Percentiles rank a stretch among this genome's conserved stretches.
phyloP scores from a whole-genome alignment of 164 flowering plant species.

The Magnolia changhungtana region DNA sequence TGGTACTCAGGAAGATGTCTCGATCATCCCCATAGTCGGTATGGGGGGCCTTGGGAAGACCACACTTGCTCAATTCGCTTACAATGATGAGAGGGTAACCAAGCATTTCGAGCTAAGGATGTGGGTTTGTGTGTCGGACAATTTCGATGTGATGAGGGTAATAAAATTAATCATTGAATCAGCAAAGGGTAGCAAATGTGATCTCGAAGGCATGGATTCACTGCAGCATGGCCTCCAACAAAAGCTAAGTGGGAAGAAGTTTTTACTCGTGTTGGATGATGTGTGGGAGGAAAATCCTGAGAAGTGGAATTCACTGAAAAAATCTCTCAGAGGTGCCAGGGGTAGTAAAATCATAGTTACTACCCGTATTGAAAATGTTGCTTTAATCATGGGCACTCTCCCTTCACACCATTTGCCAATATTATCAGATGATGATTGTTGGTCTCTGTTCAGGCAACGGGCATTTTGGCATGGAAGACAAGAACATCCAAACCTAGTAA shows the following conservation, averaged over 20 bases:
- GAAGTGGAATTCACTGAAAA: not conserved
- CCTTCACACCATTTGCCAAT: not conserved
- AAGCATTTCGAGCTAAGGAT: not conserved
- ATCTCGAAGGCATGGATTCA: not conserved
- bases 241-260: slow-evolving; percentile 4
- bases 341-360: slow-evolving; percentile 17
- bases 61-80: slow-evolving; percentile 8
- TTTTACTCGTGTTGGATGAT: slow-evolving; percentile 13
- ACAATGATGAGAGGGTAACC: not conserved
- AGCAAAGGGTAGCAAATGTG: not conserved
- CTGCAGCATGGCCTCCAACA: not conserved
- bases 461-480: not conserved
- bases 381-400: slow-evolving; percentile 6
- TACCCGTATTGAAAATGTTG: slow-evolving; percentile 4
- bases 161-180: not conserved
- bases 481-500: not conserved
- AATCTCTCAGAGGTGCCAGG: not conserved
- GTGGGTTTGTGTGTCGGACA: slow-evolving; percentile 1
- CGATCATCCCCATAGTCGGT: not conserved
- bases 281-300: slow-evolving; percentile 8
- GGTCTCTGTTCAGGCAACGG: slow-evolving; percentile 1
- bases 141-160: not conserved
- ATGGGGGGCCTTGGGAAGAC: slow-evolving; percentile 7
- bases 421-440: slow-evolving; percentile 13
- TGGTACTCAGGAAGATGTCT: not conserved